Percentiles rank a stretch among this genome's conserved stretches.
These are phyloP conservation scores for Cutaneotrichosporon cavernicola DNA, from an alignment of 1,284 basidiomycete genomes.

Conservation along the genomic window DNA sequence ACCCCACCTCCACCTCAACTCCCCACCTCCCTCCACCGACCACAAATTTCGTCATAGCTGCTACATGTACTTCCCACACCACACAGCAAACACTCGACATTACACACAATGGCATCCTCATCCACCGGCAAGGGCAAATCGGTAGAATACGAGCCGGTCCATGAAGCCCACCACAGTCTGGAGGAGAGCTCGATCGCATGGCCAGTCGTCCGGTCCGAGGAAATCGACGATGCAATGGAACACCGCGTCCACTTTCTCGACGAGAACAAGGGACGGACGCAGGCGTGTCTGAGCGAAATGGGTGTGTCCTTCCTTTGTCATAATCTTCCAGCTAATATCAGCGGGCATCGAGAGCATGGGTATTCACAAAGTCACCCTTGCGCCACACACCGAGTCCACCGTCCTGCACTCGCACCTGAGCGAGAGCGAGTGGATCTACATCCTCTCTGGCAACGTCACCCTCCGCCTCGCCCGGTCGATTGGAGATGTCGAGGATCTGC, in stretches of 20 bases:
- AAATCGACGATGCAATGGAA: constrained; percentile 29
- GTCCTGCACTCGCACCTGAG: constrained; percentile 35
- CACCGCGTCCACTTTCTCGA: constrained; percentile 29
- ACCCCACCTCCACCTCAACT: neutral
- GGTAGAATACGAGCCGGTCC: neutral
- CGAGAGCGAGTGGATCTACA: constrained; percentile 36
- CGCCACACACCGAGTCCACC: constrained; percentile 28
- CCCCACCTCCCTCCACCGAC: neutral
- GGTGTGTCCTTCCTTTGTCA: constrained; percentile 20
- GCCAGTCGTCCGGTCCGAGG: constrained; percentile 25
- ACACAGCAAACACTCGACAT: neutral
- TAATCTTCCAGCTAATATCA: constrained; percentile 8
- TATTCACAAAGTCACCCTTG: constrained; percentile 31
- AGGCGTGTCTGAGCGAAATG: constrained; percentile 30
- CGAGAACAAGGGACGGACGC: constrained; percentile 18
- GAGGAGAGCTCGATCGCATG: constrained; percentile 6
- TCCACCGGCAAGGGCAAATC: constrained; percentile 7
- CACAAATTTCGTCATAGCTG: neutral
- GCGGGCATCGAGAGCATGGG: constrained; percentile 26
- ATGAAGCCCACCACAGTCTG: neutral
- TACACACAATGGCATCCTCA: neutral
- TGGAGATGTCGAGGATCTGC: constrained; percentile 18
- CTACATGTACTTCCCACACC: neutral
- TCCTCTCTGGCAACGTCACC: constrained; percentile 25
- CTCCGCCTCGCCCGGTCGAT: constrained; percentile 21